Evolutionary conservation across 2,329 filamentous ascomycete species (phyloP).

Genomic region (Periglandula ipomoeae): DNA sequence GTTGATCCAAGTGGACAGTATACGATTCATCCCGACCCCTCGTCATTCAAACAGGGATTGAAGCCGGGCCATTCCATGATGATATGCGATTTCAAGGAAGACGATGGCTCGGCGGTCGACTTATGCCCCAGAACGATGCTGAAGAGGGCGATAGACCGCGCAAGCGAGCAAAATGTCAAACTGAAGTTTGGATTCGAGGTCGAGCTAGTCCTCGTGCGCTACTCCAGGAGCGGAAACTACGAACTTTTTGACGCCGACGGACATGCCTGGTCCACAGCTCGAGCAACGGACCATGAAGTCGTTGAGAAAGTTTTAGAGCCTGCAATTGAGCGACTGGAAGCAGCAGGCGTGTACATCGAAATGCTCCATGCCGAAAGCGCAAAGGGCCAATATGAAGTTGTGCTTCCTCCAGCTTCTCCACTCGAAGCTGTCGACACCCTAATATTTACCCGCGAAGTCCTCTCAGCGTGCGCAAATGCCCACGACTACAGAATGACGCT

Average conservation of each 20-base stretch:
- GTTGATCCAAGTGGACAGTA: constrained; percentile 55
- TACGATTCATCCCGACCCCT: constrained; percentile 55
- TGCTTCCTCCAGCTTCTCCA: constrained; percentile 54
- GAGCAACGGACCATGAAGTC: constrained; percentile 49
- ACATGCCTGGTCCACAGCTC: constrained; percentile 63
- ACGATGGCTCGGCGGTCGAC: constrained; percentile 37
- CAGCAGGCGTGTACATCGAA: constrained; percentile 56
- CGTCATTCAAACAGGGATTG: constrained; percentile 49
- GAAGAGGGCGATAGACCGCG: constrained; percentile 40
- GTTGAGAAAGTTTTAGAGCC: constrained; percentile 53
- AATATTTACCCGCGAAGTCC: constrained; percentile 60
- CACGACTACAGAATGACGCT: constrained; percentile 60
- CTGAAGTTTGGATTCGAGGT: constrained; percentile 74
- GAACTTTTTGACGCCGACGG: constrained; percentile 44
- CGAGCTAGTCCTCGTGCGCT: constrained; percentile 63
- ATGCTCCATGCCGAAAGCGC: constrained; percentile 69
- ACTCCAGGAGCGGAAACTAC: constrained; percentile 24
- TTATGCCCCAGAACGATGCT: constrained; percentile 61
- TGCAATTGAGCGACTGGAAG: constrained; percentile 51
- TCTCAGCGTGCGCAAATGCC: constrained; percentile 53
- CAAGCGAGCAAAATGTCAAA: constrained; percentile 41
- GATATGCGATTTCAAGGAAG: constrained; percentile 55
- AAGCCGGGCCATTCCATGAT: constrained; percentile 54
- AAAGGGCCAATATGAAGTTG: constrained; percentile 68
- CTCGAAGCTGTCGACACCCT: constrained; percentile 63